Conservation (phyloP, 306 rosid genomes). For the Ormosia emarginata region DNA sequence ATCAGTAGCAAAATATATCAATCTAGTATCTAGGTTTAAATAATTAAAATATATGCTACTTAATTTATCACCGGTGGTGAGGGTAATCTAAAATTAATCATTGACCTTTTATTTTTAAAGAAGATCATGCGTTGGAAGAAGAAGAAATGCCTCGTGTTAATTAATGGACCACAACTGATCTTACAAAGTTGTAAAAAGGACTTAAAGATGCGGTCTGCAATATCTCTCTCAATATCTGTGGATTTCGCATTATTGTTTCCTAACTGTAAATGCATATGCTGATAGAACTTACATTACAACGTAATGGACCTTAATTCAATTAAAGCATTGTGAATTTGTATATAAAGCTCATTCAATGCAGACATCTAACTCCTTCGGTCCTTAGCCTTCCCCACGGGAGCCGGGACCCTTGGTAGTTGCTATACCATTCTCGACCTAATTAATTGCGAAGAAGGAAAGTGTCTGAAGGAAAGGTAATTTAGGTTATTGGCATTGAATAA, state of each 20-base stretch:
- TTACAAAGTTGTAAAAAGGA: not conserved
- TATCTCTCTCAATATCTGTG: not conserved
- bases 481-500: not conserved
- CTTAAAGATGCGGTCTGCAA: not conserved
- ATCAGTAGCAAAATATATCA: too few relatives aligned
- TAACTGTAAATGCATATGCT: not conserved
- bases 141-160: not conserved
- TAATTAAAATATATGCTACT: too few relatives aligned
- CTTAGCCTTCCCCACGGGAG: not conserved
- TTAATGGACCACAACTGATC: not conserved
- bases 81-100: too few relatives aligned
- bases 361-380: constrained; percentile 12
- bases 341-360: not conserved
- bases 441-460: constrained; percentile 7
- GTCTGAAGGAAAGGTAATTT: constrained; percentile 22
- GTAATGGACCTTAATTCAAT: not conserved
- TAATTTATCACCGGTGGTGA: too few relatives aligned
- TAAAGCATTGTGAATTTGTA: not conserved
- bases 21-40: too few relatives aligned
- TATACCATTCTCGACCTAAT: not conserved
- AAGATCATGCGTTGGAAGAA: not conserved
- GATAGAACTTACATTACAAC: constrained; percentile 6
- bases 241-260: not conserved
- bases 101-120: too few relatives aligned
- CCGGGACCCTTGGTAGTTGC: not conserved